Evolutionary conservation across 306 rosid species (phyloP), one percentile per base, ranked within the genome.

Genomic region (Clitoria ternatea): DNA sequence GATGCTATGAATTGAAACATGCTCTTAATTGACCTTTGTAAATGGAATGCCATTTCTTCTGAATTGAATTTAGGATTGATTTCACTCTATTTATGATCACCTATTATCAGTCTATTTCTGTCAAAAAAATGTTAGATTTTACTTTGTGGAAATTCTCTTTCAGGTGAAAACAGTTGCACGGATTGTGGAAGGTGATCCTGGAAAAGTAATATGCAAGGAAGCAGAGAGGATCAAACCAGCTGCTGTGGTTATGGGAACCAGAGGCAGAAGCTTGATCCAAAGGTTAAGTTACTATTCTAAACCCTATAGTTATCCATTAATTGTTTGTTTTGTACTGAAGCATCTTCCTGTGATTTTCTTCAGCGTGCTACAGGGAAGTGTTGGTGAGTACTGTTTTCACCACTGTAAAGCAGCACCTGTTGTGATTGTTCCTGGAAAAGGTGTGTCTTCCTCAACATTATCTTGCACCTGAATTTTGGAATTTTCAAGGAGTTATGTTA

Each of bases 281-380:
- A 87, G 96, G 93, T 90, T 35, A 63, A n/a, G 20, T 83, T 27
- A 55, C 19, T 4, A 1, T 61, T 80, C 56, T 24, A 13, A 37
- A 45, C 61, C 53, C 10, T 53, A 11, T 14, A 7, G 23, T 49
- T 47, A 6, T 39, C 24, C n/a, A n/a, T n/a, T n/a, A n/a, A n/a
- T n/a, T n/a, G n/a, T n/a, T n/a, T n/a, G n/a, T n/a, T 13, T 47
- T 13, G 19, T 36, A 45, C 69, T 74, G 30, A 69, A 48, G 62
- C 67, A 44, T 45, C 1, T 70, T 66, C 4, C 14, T 70, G 66
- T 73, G 35, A 20, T 74, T 44, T 35, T 63, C n/a, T 57, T 69
- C 89, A 93, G 98, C 56, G 94, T 90, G 17, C 61, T 93, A 23
- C 90, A 88, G 8, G 98, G 98, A 69, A 93, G 98, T 59, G 97